Base-by-base conservation (phyloP, 1,284 basidiomycete genomes). In the Cryptococcus floricola region DNA sequence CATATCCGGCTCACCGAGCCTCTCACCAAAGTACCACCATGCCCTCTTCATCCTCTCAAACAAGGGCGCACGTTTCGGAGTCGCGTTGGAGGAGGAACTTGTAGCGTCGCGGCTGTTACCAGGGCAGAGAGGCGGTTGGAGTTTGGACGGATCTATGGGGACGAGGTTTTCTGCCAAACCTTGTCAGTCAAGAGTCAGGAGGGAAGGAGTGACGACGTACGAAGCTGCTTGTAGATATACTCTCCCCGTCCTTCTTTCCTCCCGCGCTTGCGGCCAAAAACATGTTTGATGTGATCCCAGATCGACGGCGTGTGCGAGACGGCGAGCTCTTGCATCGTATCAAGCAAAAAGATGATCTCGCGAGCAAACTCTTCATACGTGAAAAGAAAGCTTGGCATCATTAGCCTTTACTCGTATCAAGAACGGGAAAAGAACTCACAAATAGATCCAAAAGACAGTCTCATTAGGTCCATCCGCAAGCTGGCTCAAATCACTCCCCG, bases 321-420 rank as follows among this genome's bases (percentile, higher is more conserved):
- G 56, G 62, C 54, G 16, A 74, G 72, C 54, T 87, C 81, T 50
- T 84, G 80, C 81, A 93, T 87, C 0, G 89, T 86, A 67, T 92
- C 88, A 0, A 91, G 81, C 4, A 96, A 83, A 41, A 85, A 85
- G 44, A 87, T 81, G 46, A 94, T 77, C 73, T 96, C 93, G 56
- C 83, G 79, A 5, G 89, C 84, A 70, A 95, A 95, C 71, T 96
- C 93, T 75, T 96, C 91, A 43, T 95, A 75, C 0, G 91, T 94
- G 75, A 95, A 96, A 57, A 94, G 88, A 75, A 92, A 93, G 78
- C 91, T 93, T n/a, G 13, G 1, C 13, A 16, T 23, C 27, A 28
- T 27, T 18, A 25, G n/a, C 70, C 72, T 51, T 78, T 73, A 39
- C 58, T 65, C 16, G 58, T 50, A 39, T 34, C 31, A 34, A 6